Evolutionary conservation across 176 grass and related monocot genomes (phyloP), one percentile per base, ranked within the genome.

Genomic region (Cocos nucifera): DNA sequence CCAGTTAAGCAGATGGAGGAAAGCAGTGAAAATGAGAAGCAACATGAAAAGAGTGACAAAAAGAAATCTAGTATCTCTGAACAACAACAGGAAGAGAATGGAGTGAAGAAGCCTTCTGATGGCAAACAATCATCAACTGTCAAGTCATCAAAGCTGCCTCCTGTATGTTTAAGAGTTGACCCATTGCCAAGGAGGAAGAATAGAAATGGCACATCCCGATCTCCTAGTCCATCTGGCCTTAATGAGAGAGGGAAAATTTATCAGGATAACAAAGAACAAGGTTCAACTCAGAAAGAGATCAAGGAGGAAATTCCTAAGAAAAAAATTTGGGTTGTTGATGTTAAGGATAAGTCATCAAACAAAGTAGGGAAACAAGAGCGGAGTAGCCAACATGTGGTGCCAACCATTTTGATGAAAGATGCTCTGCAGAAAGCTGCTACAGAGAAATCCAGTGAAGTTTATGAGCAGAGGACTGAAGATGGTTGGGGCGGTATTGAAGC

Each of bases 91-190:
- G 80, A 66, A 56, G 77, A 63, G 57, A 78, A 63, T 56, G 62
- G 27, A 21, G 78, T 71, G 65, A 74, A 72, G 9, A 68, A 68
- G 54, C 15, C 4, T 35, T 54, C 50, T 22, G 71, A 50, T 27
- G 67, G 54, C 25, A 63, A 23, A 28, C 61, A 60, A 59, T 51
- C 29, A 25, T 19, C 80, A n/a, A 49, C 20, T 49, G 30, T 44
- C 49, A 84, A 89, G 49, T 63, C 35, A 66, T 83, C 82, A 62
- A 97, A 88, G 57, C 48, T 96, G 59, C 83, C 83, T 27, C 92
- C 92, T 22, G 69, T 97, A 49, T 91, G 92, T 69, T 72, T 97
- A 66, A 78, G 83, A 57, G 65, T 97, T 53, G 80, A 90, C 65
- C 86, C 83, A 5, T 62, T 90, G 35, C 80, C 87, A 19, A 73